A percentile compares a stretch with the other conserved stretches of the same genome.
phyloP scores from a whole-genome alignment of 768 basidiomycete species.

The Leccinum uliginosum region DNA sequence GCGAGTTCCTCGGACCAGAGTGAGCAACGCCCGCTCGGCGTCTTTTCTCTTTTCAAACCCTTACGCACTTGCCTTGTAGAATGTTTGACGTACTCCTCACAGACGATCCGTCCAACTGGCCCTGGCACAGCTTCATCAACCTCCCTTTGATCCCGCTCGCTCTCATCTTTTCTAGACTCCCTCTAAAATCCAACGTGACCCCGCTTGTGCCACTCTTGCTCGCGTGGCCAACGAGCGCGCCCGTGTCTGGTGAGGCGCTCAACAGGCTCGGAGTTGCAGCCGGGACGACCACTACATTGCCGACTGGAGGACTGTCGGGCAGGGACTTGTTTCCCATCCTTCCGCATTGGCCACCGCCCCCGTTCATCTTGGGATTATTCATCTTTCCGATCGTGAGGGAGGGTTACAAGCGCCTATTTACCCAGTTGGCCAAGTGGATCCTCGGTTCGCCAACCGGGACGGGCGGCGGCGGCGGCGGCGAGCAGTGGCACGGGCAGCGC shows the following conservation, averaged over 20 bases:
- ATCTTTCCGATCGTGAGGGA: conserved; percentile 45
- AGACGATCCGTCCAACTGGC: conserved; percentile 69
- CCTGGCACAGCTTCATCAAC: conserved; percentile 70
- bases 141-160: conserved; percentile 67
- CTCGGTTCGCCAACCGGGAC: conserved; percentile 34
- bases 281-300: neutral
- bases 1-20: conserved; percentile 68
- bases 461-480: neutral
- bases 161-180: conserved; percentile 60
- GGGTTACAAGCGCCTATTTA: conserved; percentile 41
- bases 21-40: conserved; percentile 25
- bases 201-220: conserved; percentile 23
- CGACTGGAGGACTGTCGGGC: neutral
- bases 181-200: conserved; percentile 28
- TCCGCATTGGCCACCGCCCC: conserved; percentile 56
- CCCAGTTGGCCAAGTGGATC: conserved; percentile 38
- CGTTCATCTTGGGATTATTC: conserved; percentile 50
- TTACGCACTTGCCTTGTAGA: conserved; percentile 25
- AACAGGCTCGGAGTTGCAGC: neutral
- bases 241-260: conserved; percentile 10
- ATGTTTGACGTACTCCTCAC: conserved; percentile 64
- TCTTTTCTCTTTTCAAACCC: neutral
- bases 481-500: conserved; percentile 12
- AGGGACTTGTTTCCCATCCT: conserved; percentile 28
- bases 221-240: conserved; percentile 29